Base-by-base conservation (phyloP, 305 asterid genomes). In the Fraxinus albicans region DNA sequence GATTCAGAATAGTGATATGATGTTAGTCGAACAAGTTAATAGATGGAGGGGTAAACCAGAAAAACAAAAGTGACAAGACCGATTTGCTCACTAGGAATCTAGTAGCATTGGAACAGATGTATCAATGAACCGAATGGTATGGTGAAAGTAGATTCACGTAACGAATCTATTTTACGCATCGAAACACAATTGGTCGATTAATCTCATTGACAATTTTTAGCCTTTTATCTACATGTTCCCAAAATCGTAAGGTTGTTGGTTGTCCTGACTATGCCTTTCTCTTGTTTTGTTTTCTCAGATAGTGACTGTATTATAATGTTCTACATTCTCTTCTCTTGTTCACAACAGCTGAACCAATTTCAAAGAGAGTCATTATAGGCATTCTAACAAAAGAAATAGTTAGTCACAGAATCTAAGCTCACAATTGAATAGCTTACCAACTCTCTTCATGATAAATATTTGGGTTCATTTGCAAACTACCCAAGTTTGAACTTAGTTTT, bases 361-460 rank as follows among this genome's bases (percentile, higher is more conserved):
- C 44, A 65, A 70, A 21, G 36, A 44, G 53, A 67, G 19, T 44
- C 55, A 44, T 44, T 44, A 44, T 13, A 77, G 23, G 67, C 67
- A 63, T 78, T 73, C 82, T 69, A 86, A 55, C 47, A 47, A 73
- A 31, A 82, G 70, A 76, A 44, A 34, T 76, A 42, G 73, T 3
- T 21, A 58, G 8, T 42, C 27, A 50, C 55, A 17, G 6, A 27
- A 9, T 50, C 60, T 27, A 15, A 74, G 69, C 73, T 70, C 69
- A 53, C 75, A 44, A 77, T n/a, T 25, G 55, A 25, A 23, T 60
- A 15, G 31, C 53, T 47, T 19, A 8, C 83, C 65, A 55, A 74
- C 10, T 60, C 17, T 25, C 74, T 67, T 67, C n/a, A 29, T 13
- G 17, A 27, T 67, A 67, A 25, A 67, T 67, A 17, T 10, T 67